Evolutionary conservation across 768 basidiomycete genomes (phyloP).

Genomic region (Hortiboletus campestris): DNA sequence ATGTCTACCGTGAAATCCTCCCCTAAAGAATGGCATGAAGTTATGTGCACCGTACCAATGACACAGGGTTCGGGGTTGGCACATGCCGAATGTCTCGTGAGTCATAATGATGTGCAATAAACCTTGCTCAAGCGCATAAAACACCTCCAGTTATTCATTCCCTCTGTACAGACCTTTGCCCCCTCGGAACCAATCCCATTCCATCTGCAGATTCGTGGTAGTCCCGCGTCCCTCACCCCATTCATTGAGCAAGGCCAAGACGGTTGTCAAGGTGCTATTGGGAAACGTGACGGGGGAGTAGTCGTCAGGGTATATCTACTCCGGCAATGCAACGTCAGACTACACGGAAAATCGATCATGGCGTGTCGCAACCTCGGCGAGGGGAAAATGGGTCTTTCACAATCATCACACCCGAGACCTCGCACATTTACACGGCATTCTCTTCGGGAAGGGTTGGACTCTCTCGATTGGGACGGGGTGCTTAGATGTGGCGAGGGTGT

Average conservation of each 20-base stretch:
- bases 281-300: constrained; percentile 10
- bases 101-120: constrained; percentile 17
- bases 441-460: constrained; percentile 32
- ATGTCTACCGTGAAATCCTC: constrained; percentile 56
- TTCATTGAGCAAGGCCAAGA: constrained; percentile 36
- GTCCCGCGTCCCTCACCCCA: constrained; percentile 42
- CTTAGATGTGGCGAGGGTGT: constrained; percentile 39
- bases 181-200: constrained; percentile 59
- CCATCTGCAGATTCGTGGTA: constrained; percentile 59
- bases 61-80: constrained; percentile 33
- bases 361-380: constrained; percentile 41
- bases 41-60: constrained; percentile 42
- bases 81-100: constrained; percentile 52
- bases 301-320: constrained; percentile 50
- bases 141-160: constrained; percentile 53
- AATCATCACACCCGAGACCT: constrained; percentile 30
- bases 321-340: constrained; percentile 45
- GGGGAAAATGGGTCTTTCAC: constrained; percentile 46
- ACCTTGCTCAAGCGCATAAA: background rate
- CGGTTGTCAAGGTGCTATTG: background rate
- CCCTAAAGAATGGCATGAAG: constrained; percentile 68
- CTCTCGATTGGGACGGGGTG: constrained; percentile 64
- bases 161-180: constrained; percentile 52
- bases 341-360: constrained; percentile 20
- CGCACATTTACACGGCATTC: constrained; percentile 2